Percentiles rank a stretch among this genome's conserved stretches.
Conservation (phyloP, 176 grass and related monocot species). For the Lolium multiflorum region DNA sequence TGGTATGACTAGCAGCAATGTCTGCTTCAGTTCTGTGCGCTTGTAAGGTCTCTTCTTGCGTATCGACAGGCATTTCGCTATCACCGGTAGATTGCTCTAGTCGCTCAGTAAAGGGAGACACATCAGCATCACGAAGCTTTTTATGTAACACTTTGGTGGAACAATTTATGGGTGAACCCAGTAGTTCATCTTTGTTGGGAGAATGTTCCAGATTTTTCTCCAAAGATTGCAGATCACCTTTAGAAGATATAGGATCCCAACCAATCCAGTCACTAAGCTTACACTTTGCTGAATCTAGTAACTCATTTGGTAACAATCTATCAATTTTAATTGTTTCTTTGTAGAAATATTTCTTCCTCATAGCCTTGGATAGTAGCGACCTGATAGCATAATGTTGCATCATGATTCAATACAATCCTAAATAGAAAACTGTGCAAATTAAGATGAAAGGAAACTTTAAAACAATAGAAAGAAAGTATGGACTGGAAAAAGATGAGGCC, state of each 20-base stretch:
- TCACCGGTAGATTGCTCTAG: constrained; percentile 30
- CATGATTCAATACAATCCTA: neutral
- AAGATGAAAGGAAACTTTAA: neutral
- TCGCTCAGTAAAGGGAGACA: constrained; percentile 25
- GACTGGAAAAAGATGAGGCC: neutral
- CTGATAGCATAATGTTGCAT: constrained; percentile 39
- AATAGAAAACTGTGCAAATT: neutral
- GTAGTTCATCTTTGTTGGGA: constrained; percentile 30
- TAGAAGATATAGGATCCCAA: constrained; percentile 62
- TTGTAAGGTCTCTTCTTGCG: constrained; percentile 2
- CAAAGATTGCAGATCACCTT: constrained; percentile 59
- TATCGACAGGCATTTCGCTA: constrained; percentile 34
- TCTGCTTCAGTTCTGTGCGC: constrained; percentile 32
- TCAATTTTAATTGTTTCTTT: constrained; percentile 83
- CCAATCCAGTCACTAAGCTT: constrained; percentile 67
- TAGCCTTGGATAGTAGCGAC: constrained; percentile 60
- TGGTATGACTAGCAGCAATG: neutral
- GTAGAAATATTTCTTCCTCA: constrained; percentile 92
- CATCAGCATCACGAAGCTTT: constrained; percentile 11
- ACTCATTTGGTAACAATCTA: constrained; percentile 61
- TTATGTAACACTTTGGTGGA: constrained; percentile 25
- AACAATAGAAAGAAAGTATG: constrained; percentile 2
- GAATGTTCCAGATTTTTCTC: constrained; percentile 52
- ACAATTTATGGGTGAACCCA: constrained; percentile 48
- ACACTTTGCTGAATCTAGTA: constrained; percentile 40